Evolutionary conservation across 2,329 filamentous ascomycete genomes (phyloP).

Genomic region (Cladorrhinum sp.): DNA sequence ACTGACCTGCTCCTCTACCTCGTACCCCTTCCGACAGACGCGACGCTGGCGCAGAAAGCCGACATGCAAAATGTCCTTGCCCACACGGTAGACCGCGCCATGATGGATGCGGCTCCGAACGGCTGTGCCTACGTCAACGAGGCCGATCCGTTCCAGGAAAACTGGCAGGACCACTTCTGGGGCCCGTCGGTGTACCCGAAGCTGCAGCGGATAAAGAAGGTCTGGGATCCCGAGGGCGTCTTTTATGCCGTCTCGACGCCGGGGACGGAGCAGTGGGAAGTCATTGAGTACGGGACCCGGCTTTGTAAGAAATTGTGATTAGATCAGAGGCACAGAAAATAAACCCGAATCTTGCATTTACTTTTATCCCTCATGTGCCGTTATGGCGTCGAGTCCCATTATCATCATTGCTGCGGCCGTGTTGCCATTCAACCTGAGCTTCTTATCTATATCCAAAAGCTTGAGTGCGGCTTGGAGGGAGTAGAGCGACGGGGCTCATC

Average conservation of each 20-base stretch:
- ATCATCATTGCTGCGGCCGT: too few species aligned
- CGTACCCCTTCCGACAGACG: neutral
- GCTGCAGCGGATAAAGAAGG: neutral
- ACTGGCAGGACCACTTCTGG: neutral
- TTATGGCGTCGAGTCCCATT: too few species aligned
- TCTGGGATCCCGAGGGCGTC: neutral
- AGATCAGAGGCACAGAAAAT: neutral
- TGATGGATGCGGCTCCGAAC: neutral
- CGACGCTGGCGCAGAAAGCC: neutral
- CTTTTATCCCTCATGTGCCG: too few species aligned
- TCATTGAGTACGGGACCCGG: neutral
- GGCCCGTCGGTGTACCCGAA: neutral
- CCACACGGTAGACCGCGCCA: neutral
- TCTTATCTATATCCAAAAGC: too few species aligned
- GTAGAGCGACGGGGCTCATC: too few species aligned
- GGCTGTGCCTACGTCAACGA: neutral
- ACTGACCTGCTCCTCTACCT: neutral
- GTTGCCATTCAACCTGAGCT: too few species aligned
- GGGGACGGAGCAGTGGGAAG: neutral
- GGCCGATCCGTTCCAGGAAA: neutral
- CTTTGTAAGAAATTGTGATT: neutral
- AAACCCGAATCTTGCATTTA: too few species aligned
- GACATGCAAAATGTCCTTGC: neutral
- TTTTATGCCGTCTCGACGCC: neutral
- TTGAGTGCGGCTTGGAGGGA: too few species aligned